Evolutionary conservation across 202 grass and related monocot genomes (phyloP).

Genomic region (Zoysia matrella): DNA sequence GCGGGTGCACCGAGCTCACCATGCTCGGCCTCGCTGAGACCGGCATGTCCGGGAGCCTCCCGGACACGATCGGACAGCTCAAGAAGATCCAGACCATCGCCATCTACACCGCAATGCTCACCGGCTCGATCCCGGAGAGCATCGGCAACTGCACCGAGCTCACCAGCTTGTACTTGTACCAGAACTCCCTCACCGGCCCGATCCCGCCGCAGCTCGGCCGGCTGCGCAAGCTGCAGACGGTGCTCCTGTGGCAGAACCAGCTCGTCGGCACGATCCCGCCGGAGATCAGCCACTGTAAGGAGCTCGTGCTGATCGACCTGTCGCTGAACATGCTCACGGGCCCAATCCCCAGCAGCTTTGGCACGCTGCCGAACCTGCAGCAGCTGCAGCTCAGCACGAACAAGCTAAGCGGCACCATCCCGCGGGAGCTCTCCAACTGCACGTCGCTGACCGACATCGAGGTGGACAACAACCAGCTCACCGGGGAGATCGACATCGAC

Average conservation of each 20-base stretch:
- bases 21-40: conserved; percentile 93
- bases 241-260: no score
- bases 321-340: conserved; percentile 76
- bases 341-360: conserved; percentile 69
- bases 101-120: conserved; percentile 31
- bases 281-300: no score
- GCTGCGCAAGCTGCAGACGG: no score
- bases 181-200: conserved; percentile 71
- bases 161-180: conserved; percentile 85
- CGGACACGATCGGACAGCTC: conserved; percentile 75
- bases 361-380: conserved; percentile 65
- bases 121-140: conserved; percentile 74
- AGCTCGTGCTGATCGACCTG: no score
- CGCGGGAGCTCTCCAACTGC: conserved; percentile 68
- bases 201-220: conserved; percentile 59
- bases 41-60: conserved; percentile 75
- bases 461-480: conserved; percentile 87
- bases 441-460: conserved; percentile 48
- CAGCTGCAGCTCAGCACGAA: conserved; percentile 48
- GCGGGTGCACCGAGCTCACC: conserved; percentile 59
- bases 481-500: conserved; percentile 70
- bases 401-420: conserved; percentile 64
- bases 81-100: conserved; percentile 16
- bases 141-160: conserved; percentile 88
- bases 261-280: no score